phyloP scores from a whole-genome alignment of 2,329 filamentous ascomycete species.

The Hymenoscyphus albidus region DNA sequence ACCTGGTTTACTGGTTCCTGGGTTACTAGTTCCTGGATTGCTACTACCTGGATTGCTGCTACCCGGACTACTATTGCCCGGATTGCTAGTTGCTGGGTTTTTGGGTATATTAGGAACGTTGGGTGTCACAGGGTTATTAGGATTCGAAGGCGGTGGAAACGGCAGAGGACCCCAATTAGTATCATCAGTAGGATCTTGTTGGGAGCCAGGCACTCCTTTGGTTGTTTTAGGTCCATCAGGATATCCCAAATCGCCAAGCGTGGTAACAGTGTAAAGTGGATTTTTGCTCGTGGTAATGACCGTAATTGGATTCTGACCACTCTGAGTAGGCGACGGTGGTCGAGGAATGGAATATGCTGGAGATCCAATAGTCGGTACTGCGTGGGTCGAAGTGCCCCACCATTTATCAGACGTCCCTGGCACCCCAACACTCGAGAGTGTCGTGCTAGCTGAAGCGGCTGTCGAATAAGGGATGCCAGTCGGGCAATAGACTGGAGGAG shows the following conservation, averaged over 20 bases:
- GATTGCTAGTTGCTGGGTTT: background rate
- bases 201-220: conserved; percentile 1
- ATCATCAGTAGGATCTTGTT: background rate
- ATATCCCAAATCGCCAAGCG: conserved; percentile 15
- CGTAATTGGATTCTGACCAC: conserved; percentile 12
- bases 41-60: conserved; percentile 1
- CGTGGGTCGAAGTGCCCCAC: background rate
- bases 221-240: conserved; percentile 4
- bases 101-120: background rate
- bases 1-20: background rate
- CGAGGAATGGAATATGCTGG: background rate
- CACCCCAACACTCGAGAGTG: background rate
- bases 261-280: conserved; percentile 20
- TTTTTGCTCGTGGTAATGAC: conserved; percentile 28
- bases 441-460: background rate
- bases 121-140: conserved; percentile 1
- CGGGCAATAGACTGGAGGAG: conserved; percentile 25
- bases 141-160: background rate
- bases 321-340: background rate
- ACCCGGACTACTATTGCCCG: background rate
- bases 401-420: conserved; percentile 7
- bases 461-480: background rate
- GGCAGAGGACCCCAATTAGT: conserved; percentile 1
- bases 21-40: background rate
- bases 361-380: background rate